Base-by-base conservation (phyloP, 2,329 filamentous ascomycete species). In the Chaetoscypha palmicola region DNA sequence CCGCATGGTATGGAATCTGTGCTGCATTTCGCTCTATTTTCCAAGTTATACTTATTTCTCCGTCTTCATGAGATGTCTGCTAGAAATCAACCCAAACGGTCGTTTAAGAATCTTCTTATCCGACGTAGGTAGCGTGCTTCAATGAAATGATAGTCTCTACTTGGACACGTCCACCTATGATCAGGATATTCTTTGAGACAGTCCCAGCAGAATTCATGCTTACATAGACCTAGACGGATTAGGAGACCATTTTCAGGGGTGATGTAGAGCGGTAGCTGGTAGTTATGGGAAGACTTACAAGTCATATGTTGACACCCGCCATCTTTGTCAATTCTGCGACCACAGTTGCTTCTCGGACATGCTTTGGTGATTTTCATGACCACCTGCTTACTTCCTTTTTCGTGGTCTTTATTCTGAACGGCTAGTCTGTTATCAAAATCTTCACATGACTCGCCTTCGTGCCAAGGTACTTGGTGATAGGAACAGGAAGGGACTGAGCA, bases 251-350 rank as follows among this genome's bases (percentile, higher is more conserved):
- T 10, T 7, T 33, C 16, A n/a, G 10, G 17, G n/a, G 10, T n/a
- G 19, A 16, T n/a, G 31, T 33, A 9, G 8, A 9, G 31, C 24
- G 8, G 12, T 28, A 12, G 8, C 8, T 8, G 8, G 12, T 28
- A 8, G 12, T 28, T 8, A 12, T 12, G 3, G 16, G 5, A 26
- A 26, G 14, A 46, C 48, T 40, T 41, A 54, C 51, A 54, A 30
- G 32, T 45, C 47, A 54, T 54, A 41, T 50, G 46, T 5, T 36
- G 30, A 33, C 51, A 54, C 9, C 49, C 49, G 1, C 49, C 51
- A 45, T 49, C 44, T 46, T 52, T 54, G 30, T 47, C 51, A 14
- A 52, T 50, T 32, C 31, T 48, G 21, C 45, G 35, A 28, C 46
- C 16, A 34, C 51, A 52, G 19, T 22, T 24, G n/a, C 26, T 22